phyloP scores from a whole-genome alignment of 1,139 yeast species.

The Debaryomyces nepalensis region DNA sequence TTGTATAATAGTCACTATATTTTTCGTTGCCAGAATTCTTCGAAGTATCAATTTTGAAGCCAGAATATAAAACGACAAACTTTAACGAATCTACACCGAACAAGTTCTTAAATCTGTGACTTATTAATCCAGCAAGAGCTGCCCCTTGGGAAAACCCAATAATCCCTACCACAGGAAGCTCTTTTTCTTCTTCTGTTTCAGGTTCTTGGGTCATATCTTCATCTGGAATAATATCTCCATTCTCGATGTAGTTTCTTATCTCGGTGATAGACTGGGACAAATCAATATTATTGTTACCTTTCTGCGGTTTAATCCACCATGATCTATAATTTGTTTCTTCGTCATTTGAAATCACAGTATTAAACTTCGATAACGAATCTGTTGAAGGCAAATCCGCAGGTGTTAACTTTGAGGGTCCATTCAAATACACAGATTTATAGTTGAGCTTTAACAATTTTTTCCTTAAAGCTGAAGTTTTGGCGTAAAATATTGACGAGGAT shows the following conservation, averaged over 20 bases:
- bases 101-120: conserved; percentile 34
- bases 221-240: conserved; percentile 39
- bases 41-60: conserved; percentile 66
- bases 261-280: conserved; percentile 37
- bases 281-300: conserved; percentile 27
- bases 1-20: conserved; percentile 38
- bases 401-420: conserved; percentile 71
- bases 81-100: conserved; percentile 49
- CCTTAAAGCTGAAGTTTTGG: conserved; percentile 51
- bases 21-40: conserved; percentile 33
- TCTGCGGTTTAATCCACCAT: conserved; percentile 42
- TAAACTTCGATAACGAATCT: conserved; percentile 50
- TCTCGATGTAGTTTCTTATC: conserved; percentile 34
- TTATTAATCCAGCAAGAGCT: conserved; percentile 52
- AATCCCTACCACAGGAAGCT: conserved; percentile 44
- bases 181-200: conserved; percentile 28
- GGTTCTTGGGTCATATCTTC: conserved; percentile 29
- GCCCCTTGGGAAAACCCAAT: conserved; percentile 55
- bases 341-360: conserved; percentile 31
- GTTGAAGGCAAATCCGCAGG: conserved; percentile 68
- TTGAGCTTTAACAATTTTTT: conserved; percentile 40
- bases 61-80: conserved; percentile 78
- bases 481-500: conserved; percentile 48
- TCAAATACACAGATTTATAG: conserved; percentile 72
- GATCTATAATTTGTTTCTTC: conserved; percentile 34